Evolutionary conservation across 768 basidiomycete species (phyloP), one percentile per base, ranked within the genome.

Genomic region (Agrocybe chaxingu): DNA sequence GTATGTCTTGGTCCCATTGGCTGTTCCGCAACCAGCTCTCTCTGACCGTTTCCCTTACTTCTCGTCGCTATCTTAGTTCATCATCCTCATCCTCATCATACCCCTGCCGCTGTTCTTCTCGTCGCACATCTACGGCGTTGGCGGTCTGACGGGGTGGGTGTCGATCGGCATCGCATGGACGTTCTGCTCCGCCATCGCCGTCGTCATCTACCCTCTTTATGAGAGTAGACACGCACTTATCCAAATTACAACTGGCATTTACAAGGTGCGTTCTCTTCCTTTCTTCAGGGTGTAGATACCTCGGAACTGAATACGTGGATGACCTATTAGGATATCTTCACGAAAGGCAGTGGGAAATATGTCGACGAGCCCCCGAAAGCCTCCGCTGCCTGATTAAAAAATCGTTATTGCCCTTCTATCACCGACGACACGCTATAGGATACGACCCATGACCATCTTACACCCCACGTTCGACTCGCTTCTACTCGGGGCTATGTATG

Each of bases 41-140:
- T 18, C 46, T 55, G 35, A 53, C 43, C 16, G 30, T 19, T 38
- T 7, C 32, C 7, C 2, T 34, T 18, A 16, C n/a, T 41, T 16
- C 31, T 11, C 13, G 7, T 41, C 24, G 13, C 24, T 19, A 47
- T 11, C 42, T 9, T 57, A 82, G 85, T 75, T 81, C 45, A 42
- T 86, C 29, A 61, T 90, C 4, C 69, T 91, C 59, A 76, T 91
- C 57, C 68, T 92, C 57, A 47, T 92, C 48, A 81, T 97, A 47
- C 95, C 93, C 0, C 67, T 97, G 1, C 92, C 92, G 2, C 74
- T 95, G 7, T 96, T 96, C 75, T 89, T 88, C 63, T 84, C 90
- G 0, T 77, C 79, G 37, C 86, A 88, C 30, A 70, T 93, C 18
- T 93, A 82, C 53, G 76, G 78, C 18, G 73, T 79, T 36, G 57